phyloP scores from a whole-genome alignment of 148 eudicot genomes.

The Rhododendron ovatum region DNA sequence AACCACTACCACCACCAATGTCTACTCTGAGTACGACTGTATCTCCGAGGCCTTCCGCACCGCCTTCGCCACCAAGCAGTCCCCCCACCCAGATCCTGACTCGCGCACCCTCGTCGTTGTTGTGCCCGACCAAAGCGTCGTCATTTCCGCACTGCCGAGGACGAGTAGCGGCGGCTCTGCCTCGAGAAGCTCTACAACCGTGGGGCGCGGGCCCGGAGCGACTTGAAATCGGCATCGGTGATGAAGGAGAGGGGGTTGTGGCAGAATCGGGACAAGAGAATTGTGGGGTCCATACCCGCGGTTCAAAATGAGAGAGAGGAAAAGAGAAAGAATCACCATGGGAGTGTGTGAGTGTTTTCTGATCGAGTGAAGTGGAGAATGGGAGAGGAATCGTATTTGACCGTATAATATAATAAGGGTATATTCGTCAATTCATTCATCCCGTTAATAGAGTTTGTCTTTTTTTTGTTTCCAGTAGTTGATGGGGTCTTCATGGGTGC shows the following conservation, averaged over 20 bases:
- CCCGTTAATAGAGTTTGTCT: too few relatives aligned
- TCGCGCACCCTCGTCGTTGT: constrained; percentile 46
- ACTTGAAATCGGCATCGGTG: constrained; percentile 43
- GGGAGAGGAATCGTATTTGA: too few relatives aligned
- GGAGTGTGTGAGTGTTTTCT: too few relatives aligned
- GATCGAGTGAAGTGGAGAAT: too few relatives aligned
- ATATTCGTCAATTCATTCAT: too few relatives aligned
- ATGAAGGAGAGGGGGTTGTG: constrained; percentile 61
- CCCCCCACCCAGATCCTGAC: constrained; percentile 20
- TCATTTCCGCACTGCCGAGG: constrained; percentile 12
- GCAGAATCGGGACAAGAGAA: constrained; percentile 1
- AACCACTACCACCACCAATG: constrained; percentile 2
- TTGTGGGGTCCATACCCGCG: too few relatives aligned
- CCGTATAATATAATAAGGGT: too few relatives aligned
- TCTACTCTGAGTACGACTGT: constrained; percentile 43
- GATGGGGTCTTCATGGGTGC: too few relatives aligned
- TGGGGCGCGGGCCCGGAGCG: constrained; percentile 32
- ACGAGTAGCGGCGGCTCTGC: constrained; percentile 27
- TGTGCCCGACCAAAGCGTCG: constrained; percentile 6
- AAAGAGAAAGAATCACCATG: too few relatives aligned
- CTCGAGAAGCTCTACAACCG: constrained; percentile 6
- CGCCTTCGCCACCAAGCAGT: constrained; percentile 18
- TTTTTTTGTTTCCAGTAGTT: too few relatives aligned
- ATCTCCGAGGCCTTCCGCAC: constrained; percentile 39
- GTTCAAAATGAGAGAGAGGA: too few relatives aligned